Percentiles rank a stretch among this genome's conserved stretches.
phyloP scores from a whole-genome alignment of 495 filamentous ascomycete genomes.

The Penicillium pancosmium region DNA sequence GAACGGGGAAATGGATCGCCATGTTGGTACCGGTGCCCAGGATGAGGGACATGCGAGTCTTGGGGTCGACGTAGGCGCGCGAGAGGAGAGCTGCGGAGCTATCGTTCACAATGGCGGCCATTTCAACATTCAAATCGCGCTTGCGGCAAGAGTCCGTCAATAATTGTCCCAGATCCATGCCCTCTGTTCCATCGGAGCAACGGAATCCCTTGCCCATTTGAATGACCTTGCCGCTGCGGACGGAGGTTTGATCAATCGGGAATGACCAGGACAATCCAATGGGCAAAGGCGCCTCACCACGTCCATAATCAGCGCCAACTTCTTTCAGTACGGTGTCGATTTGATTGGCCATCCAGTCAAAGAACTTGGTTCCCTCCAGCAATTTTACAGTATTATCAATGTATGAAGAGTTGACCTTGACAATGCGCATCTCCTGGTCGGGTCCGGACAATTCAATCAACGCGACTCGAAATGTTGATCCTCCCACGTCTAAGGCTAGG shows the following conservation, averaged over 20 bases:
- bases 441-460: slow-evolving; percentile 59
- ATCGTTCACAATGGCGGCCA: slow-evolving; percentile 84
- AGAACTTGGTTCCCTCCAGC: slow-evolving; percentile 59
- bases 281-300: slow-evolving; percentile 42
- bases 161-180: slow-evolving; percentile 60
- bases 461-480: slow-evolving; percentile 67
- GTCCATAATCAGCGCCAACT: slow-evolving; percentile 42
- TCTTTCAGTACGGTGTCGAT: slow-evolving; percentile 58
- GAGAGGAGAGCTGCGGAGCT: slow-evolving; percentile 80
- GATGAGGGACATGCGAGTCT: slow-evolving; percentile 74
- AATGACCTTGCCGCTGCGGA: slow-evolving; percentile 57
- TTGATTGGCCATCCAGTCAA: slow-evolving; percentile 68
- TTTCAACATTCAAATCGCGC: slow-evolving; percentile 46
- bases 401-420: slow-evolving; percentile 48
- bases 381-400: slow-evolving; percentile 59
- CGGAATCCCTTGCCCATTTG: slow-evolving; percentile 71
- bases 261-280: slow-evolving; percentile 73
- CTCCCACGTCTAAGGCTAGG: slow-evolving; percentile 67
- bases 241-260: slow-evolving; percentile 66
- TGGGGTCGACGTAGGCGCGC: slow-evolving; percentile 66
- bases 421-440: slow-evolving; percentile 52
- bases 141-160: slow-evolving; percentile 60
- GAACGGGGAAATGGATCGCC: slow-evolving; percentile 68
- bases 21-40: slow-evolving; percentile 87
- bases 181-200: slow-evolving; percentile 58